Percentiles rank a stretch among this genome's conserved stretches.
phyloP scores from a whole-genome alignment of 1,139 yeast species.

The Pneumocystis murina region DNA sequence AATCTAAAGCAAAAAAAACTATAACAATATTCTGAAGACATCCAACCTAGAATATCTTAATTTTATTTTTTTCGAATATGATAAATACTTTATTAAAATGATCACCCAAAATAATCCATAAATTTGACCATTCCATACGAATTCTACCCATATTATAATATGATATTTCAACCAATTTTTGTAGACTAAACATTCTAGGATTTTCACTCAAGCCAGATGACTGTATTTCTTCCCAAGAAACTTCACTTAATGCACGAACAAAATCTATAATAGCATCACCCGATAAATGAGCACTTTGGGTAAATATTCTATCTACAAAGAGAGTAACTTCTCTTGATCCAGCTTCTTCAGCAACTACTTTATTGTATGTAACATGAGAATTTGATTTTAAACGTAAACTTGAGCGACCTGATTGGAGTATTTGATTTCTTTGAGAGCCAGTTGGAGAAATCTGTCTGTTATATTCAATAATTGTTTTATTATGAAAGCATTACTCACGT shows the following conservation, averaged over 20 bases:
- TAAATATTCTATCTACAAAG: constrained; percentile 72
- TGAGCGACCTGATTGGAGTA: neutral
- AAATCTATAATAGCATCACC: constrained; percentile 80
- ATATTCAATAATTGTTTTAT: neutral
- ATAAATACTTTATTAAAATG: constrained; percentile 45
- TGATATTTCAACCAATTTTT: constrained; percentile 91
- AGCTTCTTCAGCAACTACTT: constrained; percentile 45
- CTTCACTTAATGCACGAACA: constrained; percentile 73
- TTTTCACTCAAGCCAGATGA: constrained; percentile 67
- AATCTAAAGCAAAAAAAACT: constrained; percentile 83
- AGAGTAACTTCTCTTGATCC: constrained; percentile 67
- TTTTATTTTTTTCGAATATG: neutral
- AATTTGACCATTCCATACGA: constrained; percentile 88
- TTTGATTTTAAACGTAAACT: constrained; percentile 6
- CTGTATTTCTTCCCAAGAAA: constrained; percentile 80
- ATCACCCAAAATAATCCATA: constrained; percentile 88
- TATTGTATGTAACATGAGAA: constrained; percentile 23
- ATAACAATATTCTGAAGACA: constrained; percentile 63
- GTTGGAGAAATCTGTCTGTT: neutral
- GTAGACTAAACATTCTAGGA: constrained; percentile 84
- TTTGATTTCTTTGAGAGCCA: neutral
- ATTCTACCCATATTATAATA: constrained; percentile 95
- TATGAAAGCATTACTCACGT: neutral
- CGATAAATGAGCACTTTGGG: constrained; percentile 62
- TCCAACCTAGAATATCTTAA: constrained; percentile 35